Evolutionary conservation across 2,329 filamentous ascomycete genomes (phyloP), one percentile per base, ranked within the genome.

Genomic region (Calonectria leucothoes): DNA sequence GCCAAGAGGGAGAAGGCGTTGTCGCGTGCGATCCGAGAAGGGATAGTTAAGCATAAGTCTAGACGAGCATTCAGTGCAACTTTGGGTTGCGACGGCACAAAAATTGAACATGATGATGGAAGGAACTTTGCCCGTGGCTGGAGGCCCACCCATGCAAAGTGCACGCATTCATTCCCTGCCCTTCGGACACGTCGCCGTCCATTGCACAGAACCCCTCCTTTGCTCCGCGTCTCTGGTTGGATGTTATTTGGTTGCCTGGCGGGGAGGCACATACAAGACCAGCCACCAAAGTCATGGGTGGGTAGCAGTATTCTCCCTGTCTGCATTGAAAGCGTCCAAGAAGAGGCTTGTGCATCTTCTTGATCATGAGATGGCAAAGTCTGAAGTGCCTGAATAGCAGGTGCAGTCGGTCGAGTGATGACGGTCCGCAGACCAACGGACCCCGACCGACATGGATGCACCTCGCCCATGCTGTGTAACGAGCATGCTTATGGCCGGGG

Each of bases 231-330:
- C 5, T 61, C 33, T 61, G 55, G 55, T 61, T 61, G 39, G 55
- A 61, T 29, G 55, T 61, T 61, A 61, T 61, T 61, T 17, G n/a
- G 55, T 61, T 61, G 33, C 55, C 55, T 61, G 33, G 55, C 14
- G 20, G 10, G 6, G 23, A 11, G 33, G 17, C 55, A 61, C 39
- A 37, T 25, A 4, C n/a, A 27, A 37, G n/a, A 27, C 11, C 23
- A 39, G 25, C 37, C 14, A 27, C 20, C 10, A 7, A 1, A 10
- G 23, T n/a, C 23, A 61, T 27, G 55, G 55, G 55, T 39, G 55
- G 55, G 55, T 61, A 27, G 55, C 8, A 61, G 15, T 27, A 5
- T 14, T 39, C 23, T 20, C 33, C 17, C 20, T 39, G 23, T 27
- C 17, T 61, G 23, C 33, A 12, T 37, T n/a, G 1, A 39, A 39